Base-by-base conservation (phyloP, 2,329 filamentous ascomycete genomes). In the Aspergillus puulaauensis region DNA sequence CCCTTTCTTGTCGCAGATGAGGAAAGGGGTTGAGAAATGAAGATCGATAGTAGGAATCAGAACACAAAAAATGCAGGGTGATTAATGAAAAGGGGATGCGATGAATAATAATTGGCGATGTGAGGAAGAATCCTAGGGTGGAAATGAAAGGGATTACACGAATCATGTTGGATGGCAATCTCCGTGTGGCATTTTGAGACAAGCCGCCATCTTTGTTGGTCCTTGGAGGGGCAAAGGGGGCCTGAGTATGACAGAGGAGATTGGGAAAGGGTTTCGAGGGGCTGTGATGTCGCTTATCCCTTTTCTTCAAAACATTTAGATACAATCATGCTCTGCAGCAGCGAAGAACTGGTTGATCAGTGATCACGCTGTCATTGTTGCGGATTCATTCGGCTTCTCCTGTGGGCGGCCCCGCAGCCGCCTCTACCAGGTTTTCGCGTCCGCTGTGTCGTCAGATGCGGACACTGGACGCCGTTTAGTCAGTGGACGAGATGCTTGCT, bases 141-240 rank as follows among this genome's bases (percentile, higher is more conserved):
- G 64, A 65, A 65, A 66, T 65, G 61, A 64, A 64, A 59, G 62
- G 49, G 35, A 50, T 47, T 49, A 60, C 61, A 63, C 61, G 61
- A 65, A 65, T 64, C 61, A 62, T 50, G 58, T 54, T 43, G 50
- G 27, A 41, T 39, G 52, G 47, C 15, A 41, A 46, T 41, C 47
- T 62, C 58, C 58, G 35, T 48, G 62, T 64, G 62, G 64, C 61
- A 63, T 61, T 62, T 59, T 37, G 35, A 37, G 56, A 59, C 44
- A 55, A 45, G 40, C 53, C 44, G 39, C 47, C 44, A 64, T 64
- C 61, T 61, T 60, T 61, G 61, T 63, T 64, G 52, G 64, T 60
- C 59, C 57, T 63, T 64, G 56, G 64, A 66, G 64, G 64, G 64
- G 64, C 62, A 64, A 60, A 58, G 59, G 27, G 57, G 58, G 56